These are phyloP conservation scores for Pichia occidentalis DNA, from an alignment of 805 yeast species.

Conservation along the genomic window DNA sequence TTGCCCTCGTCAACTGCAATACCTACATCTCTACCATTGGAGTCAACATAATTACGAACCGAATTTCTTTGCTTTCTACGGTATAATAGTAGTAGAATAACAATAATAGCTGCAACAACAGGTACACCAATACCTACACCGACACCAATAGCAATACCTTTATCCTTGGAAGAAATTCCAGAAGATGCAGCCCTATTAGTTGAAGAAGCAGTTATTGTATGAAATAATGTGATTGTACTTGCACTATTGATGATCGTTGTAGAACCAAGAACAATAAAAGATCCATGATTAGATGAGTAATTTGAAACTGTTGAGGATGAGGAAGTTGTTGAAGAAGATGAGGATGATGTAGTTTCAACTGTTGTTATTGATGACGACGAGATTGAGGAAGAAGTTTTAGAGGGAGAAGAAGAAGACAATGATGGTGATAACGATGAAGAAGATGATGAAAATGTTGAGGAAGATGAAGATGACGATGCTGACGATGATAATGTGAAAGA, in stretches of 20 bases:
- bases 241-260: slow-evolving; percentile 21
- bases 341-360: slow-evolving; percentile 9
- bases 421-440: slow-evolving; percentile 8
- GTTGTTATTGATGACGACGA: slow-evolving; percentile 10
- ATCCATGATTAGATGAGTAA: slow-evolving; percentile 16
- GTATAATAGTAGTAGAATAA: slow-evolving; percentile 14
- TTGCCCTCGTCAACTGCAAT: slow-evolving; percentile 23
- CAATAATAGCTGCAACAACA: slow-evolving; percentile 31
- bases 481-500: background rate
- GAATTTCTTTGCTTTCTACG: slow-evolving; percentile 16
- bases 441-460: slow-evolving; percentile 7
- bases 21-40: slow-evolving; percentile 30
- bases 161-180: slow-evolving; percentile 44
- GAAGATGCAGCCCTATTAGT: slow-evolving; percentile 22
- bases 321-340: slow-evolving; percentile 11
- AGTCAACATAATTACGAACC: slow-evolving; percentile 28
- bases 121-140: slow-evolving; percentile 72
- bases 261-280: slow-evolving; percentile 14
- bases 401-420: background rate
- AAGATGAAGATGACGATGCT: background rate
- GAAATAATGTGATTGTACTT: slow-evolving; percentile 15
- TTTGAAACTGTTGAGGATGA: slow-evolving; percentile 7
- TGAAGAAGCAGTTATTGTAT: slow-evolving; percentile 19
- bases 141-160: slow-evolving; percentile 54
- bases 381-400: slow-evolving; percentile 5